These are phyloP conservation scores for Alternaria ventricosa DNA, from an alignment of 2,329 filamentous ascomycete genomes.

Conservation along the genomic window DNA sequence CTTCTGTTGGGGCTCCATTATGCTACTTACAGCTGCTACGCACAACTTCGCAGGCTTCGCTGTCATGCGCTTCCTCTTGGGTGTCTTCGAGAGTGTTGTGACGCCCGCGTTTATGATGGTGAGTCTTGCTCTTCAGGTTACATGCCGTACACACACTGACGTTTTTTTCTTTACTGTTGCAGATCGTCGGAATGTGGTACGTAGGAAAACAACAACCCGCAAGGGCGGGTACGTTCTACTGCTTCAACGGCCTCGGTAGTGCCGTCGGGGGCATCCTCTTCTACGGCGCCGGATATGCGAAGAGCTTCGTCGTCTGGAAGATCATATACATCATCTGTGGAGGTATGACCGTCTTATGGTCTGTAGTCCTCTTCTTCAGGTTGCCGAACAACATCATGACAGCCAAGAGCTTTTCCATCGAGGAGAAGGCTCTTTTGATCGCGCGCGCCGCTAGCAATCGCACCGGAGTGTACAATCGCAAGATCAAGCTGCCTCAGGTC, in stretches of 20 bases:
- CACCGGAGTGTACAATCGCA: constrained; percentile 55
- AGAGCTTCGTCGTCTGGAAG: constrained; percentile 53
- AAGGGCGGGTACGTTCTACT: constrained; percentile 32
- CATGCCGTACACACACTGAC: neutral
- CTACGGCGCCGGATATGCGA: constrained; percentile 52
- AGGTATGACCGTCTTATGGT: constrained; percentile 55
- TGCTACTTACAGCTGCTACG: constrained; percentile 28
- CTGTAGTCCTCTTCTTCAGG: constrained; percentile 48
- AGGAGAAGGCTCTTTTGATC: constrained; percentile 55
- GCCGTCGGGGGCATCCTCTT: constrained; percentile 42
- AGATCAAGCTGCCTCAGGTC: constrained; percentile 58
- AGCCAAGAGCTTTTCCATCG: constrained; percentile 51
- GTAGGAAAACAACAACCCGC: constrained; percentile 23
- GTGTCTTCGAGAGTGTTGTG: constrained; percentile 29
- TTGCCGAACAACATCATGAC: constrained; percentile 53
- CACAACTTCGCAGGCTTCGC: constrained; percentile 28
- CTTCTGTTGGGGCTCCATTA: constrained; percentile 25
- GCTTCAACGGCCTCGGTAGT: constrained; percentile 27
- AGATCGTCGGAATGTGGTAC: constrained; percentile 17
- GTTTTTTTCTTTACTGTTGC: neutral
- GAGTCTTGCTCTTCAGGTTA: neutral
- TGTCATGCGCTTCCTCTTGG: constrained; percentile 27
- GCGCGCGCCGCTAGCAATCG: constrained; percentile 47
- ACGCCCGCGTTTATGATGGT: constrained; percentile 30
- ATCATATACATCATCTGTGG: constrained; percentile 56